phyloP scores from a whole-genome alignment of 1,139 yeast species.

The Taphrina confusa region DNA sequence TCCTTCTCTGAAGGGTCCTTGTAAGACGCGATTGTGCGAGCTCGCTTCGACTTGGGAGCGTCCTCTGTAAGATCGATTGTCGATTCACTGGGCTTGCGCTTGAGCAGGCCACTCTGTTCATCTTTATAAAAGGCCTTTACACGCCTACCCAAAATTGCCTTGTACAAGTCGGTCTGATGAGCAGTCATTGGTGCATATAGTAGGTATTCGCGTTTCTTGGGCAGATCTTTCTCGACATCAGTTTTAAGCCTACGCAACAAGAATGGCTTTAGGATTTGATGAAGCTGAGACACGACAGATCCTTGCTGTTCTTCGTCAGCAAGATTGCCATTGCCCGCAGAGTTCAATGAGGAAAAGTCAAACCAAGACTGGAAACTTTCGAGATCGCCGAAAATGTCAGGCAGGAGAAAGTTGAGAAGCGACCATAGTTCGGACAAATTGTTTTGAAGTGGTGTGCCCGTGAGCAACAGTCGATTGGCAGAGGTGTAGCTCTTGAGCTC shows the following conservation, averaged over 20 bases:
- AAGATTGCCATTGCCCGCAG: slow-evolving; percentile 44
- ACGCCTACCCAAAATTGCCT: slow-evolving; percentile 56
- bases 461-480: slow-evolving; percentile 69
- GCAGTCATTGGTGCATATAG: slow-evolving; percentile 69
- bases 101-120: not conserved
- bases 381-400: slow-evolving; percentile 81
- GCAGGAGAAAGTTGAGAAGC: slow-evolving; percentile 78
- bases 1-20: slow-evolving; percentile 28
- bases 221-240: slow-evolving; percentile 67
- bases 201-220: slow-evolving; percentile 86
- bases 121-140: slow-evolving; percentile 37
- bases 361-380: slow-evolving; percentile 92
- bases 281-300: slow-evolving; percentile 70
- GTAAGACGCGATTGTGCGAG: not conserved
- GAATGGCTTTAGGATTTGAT: slow-evolving; percentile 85
- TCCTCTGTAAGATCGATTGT: slow-evolving; percentile 8
- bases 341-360: slow-evolving; percentile 62
- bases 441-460: slow-evolving; percentile 54
- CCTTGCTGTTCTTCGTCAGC: slow-evolving; percentile 65
- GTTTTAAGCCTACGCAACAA: slow-evolving; percentile 75
- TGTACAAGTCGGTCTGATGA: slow-evolving; percentile 65
- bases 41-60: slow-evolving; percentile 6
- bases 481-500: slow-evolving; percentile 64
- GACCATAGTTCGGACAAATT: slow-evolving; percentile 48
- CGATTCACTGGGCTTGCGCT: slow-evolving; percentile 17